Evolutionary conservation across 306 rosid genomes (phyloP).

Genomic region (Vigna nakashimae): DNA sequence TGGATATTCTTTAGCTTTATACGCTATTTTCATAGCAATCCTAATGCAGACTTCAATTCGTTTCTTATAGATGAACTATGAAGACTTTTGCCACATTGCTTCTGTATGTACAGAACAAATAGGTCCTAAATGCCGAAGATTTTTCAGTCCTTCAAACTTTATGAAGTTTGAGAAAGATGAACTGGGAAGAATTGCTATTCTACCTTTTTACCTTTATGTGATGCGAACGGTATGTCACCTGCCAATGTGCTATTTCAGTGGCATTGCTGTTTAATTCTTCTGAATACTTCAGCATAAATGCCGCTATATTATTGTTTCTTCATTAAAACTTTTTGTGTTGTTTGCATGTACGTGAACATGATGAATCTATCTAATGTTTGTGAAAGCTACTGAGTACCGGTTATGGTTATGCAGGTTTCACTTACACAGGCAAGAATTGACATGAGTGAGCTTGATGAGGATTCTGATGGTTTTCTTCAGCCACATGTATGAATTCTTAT

Average conservation of each 20-base stretch:
- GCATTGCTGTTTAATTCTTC: constrained; percentile 26
- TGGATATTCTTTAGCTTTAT: constrained; percentile 34
- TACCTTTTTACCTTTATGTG: constrained; percentile 98
- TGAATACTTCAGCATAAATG: not conserved
- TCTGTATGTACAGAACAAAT: constrained; percentile 98
- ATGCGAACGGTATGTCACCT: constrained; percentile 89
- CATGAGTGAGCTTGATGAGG: constrained; percentile 99
- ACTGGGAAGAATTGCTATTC: constrained; percentile 98
- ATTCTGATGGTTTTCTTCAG: constrained; percentile 98
- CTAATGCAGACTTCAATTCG: constrained; percentile 44
- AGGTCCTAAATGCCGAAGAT: constrained; percentile 93
- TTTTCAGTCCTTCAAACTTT: constrained; percentile 98
- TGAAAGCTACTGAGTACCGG: constrained; percentile 40
- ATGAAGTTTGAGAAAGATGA: constrained; percentile 99
- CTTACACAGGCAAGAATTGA: constrained; percentile 99
- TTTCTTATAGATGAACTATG: constrained; percentile 91
- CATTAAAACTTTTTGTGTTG: not conserved
- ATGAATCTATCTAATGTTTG: constrained; percentile 33
- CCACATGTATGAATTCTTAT: constrained; percentile 67
- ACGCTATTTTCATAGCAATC: constrained; percentile 31
- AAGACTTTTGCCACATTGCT: constrained; percentile 99
- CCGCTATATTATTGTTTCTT: constrained; percentile 18
- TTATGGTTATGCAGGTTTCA: constrained; percentile 76
- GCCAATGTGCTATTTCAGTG: constrained; percentile 14
- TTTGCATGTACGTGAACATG: constrained; percentile 23